These are phyloP conservation scores for Candida ulmi DNA, from an alignment of 805 yeast species.

Conservation along the genomic window DNA sequence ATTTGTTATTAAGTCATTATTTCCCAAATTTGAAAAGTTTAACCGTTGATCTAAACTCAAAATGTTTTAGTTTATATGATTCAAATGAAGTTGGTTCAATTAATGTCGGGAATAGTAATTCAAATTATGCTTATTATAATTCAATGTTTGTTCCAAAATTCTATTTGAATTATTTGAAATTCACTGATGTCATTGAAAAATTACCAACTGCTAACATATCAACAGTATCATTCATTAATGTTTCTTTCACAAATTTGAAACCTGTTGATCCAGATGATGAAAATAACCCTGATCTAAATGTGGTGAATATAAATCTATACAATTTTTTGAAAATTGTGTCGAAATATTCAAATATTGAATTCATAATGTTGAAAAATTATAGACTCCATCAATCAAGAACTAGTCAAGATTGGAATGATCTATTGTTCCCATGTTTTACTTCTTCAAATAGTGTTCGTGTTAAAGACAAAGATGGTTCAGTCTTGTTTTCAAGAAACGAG, in stretches of 20 bases:
- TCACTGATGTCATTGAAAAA: constrained; percentile 14
- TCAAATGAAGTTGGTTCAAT: constrained; percentile 12
- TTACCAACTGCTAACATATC: constrained; percentile 10
- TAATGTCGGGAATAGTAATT: constrained; percentile 17
- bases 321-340: constrained; percentile 27
- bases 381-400: constrained; percentile 31
- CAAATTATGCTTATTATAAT: constrained; percentile 23
- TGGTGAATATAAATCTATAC: constrained; percentile 33
- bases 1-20: constrained; percentile 43
- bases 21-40: constrained; percentile 34
- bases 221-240: constrained; percentile 16
- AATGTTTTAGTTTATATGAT: constrained; percentile 29
- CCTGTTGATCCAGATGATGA: constrained; percentile 22
- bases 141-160: constrained; percentile 25
- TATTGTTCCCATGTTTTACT: constrained; percentile 30
- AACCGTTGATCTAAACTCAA: constrained; percentile 44
- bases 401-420: constrained; percentile 32
- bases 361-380: constrained; percentile 31
- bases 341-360: constrained; percentile 29
- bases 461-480: constrained; percentile 33
- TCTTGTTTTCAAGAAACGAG: constrained; percentile 30
- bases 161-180: constrained; percentile 17
- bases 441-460: constrained; percentile 29
- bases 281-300: constrained; percentile 21
- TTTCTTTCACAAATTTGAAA: constrained; percentile 20